Evolutionary conservation across 208 protist genomes (phyloP), one percentile per base, ranked within the genome.

Genomic region (Balamuthia mandrillaris): DNA sequence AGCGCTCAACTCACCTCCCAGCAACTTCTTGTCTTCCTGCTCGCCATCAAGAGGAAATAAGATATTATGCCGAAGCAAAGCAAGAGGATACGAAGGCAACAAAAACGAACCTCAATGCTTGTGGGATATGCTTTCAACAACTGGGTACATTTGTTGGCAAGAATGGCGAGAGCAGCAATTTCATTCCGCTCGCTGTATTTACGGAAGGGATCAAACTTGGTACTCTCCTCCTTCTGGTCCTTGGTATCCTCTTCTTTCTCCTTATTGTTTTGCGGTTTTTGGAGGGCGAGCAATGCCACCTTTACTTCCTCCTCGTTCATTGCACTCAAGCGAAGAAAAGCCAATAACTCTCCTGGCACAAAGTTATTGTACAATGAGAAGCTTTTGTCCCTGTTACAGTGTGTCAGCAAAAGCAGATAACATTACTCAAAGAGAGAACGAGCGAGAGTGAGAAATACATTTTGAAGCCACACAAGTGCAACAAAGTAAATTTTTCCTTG

Each of bases 131-230:
- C 37, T n/a, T 33, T 12, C 14, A 72, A 41, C 12, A 72, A 21
- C 6, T 5, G 3, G 9, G 10, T 14, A 29, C 63, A 72, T 41
- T 72, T 72, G 37, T 33, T 41, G 18, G 41, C 63, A 0, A 41
- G 37, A 10, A 72, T 21, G 12, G 41, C n/a, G 35, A 72, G 63
- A 9, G 63, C 63, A 21, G 63, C 63, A 33, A 72, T 21, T 41
- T 72, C 63, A 27, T 72, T 72, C n/a, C 63, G 31, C 10, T 72
- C 63, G 63, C 47, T 72, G 63, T 49, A 41, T 41, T 72, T 72
- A 41, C n/a, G 37, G n/a, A 9, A 24, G 33, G 63, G 63, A 16
- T 72, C 63, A 27, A 24, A 72, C 7, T 49, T 41, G 21, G n/a
- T 4, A 27, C 37, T 37, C 33, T 10, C 7, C 9, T 18, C 37